Evolutionary conservation across 2,329 filamentous ascomycete species (phyloP), one percentile per base, ranked within the genome.

Genomic region (Colletotrichum tanaceti): DNA sequence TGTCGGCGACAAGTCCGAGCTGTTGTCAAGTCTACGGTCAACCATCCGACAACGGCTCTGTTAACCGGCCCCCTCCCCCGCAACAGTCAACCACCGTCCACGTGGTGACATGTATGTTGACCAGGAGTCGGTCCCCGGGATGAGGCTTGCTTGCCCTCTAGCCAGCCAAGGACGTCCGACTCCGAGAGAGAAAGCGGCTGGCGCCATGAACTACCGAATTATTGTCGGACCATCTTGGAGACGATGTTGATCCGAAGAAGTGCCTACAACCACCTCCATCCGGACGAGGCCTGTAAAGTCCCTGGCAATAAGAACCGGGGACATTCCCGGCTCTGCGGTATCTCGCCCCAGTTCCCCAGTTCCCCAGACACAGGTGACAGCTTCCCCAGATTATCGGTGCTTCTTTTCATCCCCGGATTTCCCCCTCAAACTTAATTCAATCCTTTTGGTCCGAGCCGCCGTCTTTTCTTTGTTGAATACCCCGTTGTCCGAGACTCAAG

Each of bases 241-340:
- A 54, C 60, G 65, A 68, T 7, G 38, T 64, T 64, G 47, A 49
- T 32, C 65, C 60, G 65, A 68, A 24, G 65, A 68, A 64, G 65
- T 64, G 65, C 65, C 65, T 65, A 43, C 24, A 35, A 53, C 4
- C 54, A 1, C 60, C 65, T 54, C 35, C 1, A 41, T 49, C 6
- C 24, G 54, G 18, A 53, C 22, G 18, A 39, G 39, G 43, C 18
- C 32, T 28, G 16, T 59, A 47, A 16, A 11, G 18, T 49, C n/a
- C 18, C 24, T 35, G 47, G 59, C 32, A 65, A 68, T 64, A 68
- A 68, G 60, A 68, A 43, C 41, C 54, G 54, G 60, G 60, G 39
- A 53, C 53, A 16, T 59, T 64, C 60, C 60, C 47, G 65, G 65
- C n/a, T n/a, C 16, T 28, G 28, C 24, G 35, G 20, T 9, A 49